Conservation (phyloP, 169 alveolate genomes). For the Plasmodium coatneyi region DNA sequence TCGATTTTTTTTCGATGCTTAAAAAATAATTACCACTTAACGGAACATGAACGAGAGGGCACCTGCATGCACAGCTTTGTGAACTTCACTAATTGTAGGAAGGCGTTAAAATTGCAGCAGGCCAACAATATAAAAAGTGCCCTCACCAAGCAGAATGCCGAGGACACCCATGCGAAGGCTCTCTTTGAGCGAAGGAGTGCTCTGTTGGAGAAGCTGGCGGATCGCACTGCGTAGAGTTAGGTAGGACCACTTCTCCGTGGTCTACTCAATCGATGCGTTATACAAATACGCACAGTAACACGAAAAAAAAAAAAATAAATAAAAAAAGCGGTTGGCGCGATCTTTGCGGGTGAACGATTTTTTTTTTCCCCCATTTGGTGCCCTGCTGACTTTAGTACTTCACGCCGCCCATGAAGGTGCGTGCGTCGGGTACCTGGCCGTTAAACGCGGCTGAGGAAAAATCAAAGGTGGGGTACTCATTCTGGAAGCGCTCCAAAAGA, state of each 20-base stretch:
- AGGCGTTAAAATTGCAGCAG: slow-evolving; percentile 79
- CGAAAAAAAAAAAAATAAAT: not conserved
- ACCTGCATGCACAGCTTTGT: slow-evolving; percentile 76
- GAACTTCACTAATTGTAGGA: slow-evolving; percentile 81
- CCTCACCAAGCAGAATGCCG: slow-evolving; percentile 77
- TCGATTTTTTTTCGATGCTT: slow-evolving; percentile 83
- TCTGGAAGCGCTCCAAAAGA: slow-evolving; percentile 84
- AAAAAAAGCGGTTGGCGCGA: not conserved
- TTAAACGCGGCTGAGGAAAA: slow-evolving; percentile 83
- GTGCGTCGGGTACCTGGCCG: slow-evolving; percentile 86
- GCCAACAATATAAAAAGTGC: slow-evolving; percentile 76
- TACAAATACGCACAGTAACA: not conserved
- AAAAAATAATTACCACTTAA: slow-evolving; percentile 78
- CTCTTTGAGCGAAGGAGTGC: slow-evolving; percentile 66
- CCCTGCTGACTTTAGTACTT: not conserved
- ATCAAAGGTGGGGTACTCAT: slow-evolving; percentile 85
- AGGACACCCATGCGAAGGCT: slow-evolving; percentile 79
- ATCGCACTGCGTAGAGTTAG: not conserved
- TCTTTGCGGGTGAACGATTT: too few relatives aligned
- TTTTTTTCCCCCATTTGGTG: not conserved
- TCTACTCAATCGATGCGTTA: not conserved
- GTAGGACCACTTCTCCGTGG: not conserved
- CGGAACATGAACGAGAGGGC: slow-evolving; percentile 57
- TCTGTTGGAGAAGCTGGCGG: slow-evolving; percentile 39
- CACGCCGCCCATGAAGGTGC: slow-evolving; percentile 82